Conservation (phyloP, 23 red algal genomes). For the Pyropia yezoensis region DNA sequence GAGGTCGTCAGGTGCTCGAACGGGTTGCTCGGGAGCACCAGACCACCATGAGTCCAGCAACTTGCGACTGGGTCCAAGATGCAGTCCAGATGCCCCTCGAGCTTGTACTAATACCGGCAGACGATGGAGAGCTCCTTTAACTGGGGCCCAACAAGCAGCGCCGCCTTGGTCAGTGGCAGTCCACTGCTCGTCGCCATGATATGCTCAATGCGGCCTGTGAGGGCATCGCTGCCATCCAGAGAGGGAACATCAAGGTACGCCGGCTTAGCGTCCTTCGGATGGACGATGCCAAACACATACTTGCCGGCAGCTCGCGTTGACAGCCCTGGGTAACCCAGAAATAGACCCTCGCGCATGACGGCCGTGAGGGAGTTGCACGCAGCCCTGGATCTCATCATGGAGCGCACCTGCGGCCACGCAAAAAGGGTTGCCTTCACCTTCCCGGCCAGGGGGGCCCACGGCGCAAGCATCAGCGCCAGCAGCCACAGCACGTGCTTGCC, state of each 20-base stretch:
- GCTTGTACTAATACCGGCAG: too few species aligned
- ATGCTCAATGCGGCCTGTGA: too few species aligned
- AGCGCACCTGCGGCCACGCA: constrained; percentile 11
- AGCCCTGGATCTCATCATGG: constrained; percentile 9
- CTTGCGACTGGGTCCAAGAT: too few species aligned
- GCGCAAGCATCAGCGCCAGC: constrained; percentile 21
- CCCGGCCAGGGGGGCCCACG: constrained; percentile 39
- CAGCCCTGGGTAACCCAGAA: constrained; percentile 24
- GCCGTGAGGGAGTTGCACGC: constrained; percentile 30
- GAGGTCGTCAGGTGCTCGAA: background rate
- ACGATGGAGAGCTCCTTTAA: background rate
- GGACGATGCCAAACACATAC: too few species aligned
- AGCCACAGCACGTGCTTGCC: constrained; percentile 9
- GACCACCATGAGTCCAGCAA: too few species aligned
- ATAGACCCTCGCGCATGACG: constrained; percentile 29
- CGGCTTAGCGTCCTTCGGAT: too few species aligned
- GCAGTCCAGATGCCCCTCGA: background rate
- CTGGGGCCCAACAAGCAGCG: constrained; percentile 21
- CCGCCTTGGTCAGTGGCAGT: background rate
- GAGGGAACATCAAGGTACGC: too few species aligned
- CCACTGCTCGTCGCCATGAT: too few species aligned
- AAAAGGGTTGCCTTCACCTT: constrained; percentile 13
- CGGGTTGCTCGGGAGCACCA: constrained; percentile 1
- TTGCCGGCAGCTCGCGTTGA: constrained; percentile 2
- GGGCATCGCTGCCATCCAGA: too few species aligned